Evolutionary conservation across 2,329 filamentous ascomycete species (phyloP).

Genomic region (Cordyceps cateniannulata): DNA sequence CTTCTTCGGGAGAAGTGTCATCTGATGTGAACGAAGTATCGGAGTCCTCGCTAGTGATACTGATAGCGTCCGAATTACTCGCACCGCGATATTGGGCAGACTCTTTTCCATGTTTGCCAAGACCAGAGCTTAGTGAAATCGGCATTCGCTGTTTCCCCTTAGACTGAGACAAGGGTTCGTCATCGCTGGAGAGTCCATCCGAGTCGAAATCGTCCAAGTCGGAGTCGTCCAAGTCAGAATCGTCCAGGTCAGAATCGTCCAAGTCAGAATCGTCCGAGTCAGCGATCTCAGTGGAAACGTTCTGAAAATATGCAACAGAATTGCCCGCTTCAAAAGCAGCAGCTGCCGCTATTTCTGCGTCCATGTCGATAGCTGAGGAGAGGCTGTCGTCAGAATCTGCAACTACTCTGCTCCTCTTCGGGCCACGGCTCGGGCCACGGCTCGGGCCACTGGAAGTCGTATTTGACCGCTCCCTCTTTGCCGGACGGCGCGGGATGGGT

Average conservation of each 20-base stretch:
- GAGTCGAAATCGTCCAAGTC: constrained; percentile 13
- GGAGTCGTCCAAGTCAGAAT: constrained; percentile 14
- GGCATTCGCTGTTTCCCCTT: constrained; percentile 14
- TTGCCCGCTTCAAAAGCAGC: constrained; percentile 16
- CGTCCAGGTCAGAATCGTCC: no score
- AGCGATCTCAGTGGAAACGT: constrained; percentile 14
- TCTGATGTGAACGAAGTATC: neutral
- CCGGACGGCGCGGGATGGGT: constrained; percentile 17
- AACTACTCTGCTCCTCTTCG: constrained; percentile 25
- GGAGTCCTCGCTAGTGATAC: neutral
- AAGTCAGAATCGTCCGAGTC: constrained; percentile 16
- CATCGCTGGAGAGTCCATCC: constrained; percentile 22
- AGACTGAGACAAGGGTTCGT: constrained; percentile 22
- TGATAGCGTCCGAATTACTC: neutral
- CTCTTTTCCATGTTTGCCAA: neutral
- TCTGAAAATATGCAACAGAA: constrained; percentile 8
- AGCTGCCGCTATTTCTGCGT: constrained; percentile 25
- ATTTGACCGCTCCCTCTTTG: constrained; percentile 19
- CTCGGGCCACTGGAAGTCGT: constrained; percentile 15
- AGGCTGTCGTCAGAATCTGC: constrained; percentile 24
- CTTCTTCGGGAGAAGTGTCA: no score
- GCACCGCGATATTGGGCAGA: neutral
- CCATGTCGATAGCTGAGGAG: constrained; percentile 23
- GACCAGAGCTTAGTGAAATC: neutral
- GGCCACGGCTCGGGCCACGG: constrained; percentile 18